Evolutionary conservation across 2,329 filamentous ascomycete genomes (phyloP), one percentile per base, ranked within the genome.

Genomic region (Paecilomyces niveus): DNA sequence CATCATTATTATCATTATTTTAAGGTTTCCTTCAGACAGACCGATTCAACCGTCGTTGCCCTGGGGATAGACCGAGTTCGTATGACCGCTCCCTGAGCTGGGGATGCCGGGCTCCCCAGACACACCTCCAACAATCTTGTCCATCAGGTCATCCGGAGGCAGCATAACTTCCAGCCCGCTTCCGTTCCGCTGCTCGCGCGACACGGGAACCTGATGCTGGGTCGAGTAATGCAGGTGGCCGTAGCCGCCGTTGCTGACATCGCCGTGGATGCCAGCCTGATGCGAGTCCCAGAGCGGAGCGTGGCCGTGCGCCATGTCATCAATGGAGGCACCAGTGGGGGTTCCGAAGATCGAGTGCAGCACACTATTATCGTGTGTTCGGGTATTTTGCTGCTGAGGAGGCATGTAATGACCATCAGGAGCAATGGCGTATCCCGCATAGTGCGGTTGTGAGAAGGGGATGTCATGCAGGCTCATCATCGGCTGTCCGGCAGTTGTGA

Each of bases 391-490:
- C 29, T 67, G 64, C 13, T 72, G 72, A 8, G 70, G 61, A 6
- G 68, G 66, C 52, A 73, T 65, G 55, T 72, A 75, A 18, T 75
- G 72, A 45, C 60, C 61, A 33, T 73, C 70, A 24, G 70, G 67
- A 35, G 67, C 63, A 57, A 75, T 65, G 15, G 57, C 58, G 58
- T 74, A 75, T 24, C 64, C 66, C 13, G 61, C 56, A 3, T 74
- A 62, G 32, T 64, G 64, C 2, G 66, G 63, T 50, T 74, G 71
- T 3, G 71, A 64, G 15, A 75, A 64, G 2, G 70, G 65, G 9
- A 74, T 58, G 39, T 73, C 72, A n/a, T 73, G 68, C 31, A 74
- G 65, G 53, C 69, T 72, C 13, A 75, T 66, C 67, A 75, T 70
- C 45, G 67, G 61, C 1, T 70, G 65, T 22, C 65, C 66, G 11